A percentile compares a stretch with the other conserved stretches of the same genome.
These are phyloP conservation scores for Bimuria novae-zelandiae DNA, from an alignment of 2,329 filamentous ascomycete genomes.

Conservation along the genomic window DNA sequence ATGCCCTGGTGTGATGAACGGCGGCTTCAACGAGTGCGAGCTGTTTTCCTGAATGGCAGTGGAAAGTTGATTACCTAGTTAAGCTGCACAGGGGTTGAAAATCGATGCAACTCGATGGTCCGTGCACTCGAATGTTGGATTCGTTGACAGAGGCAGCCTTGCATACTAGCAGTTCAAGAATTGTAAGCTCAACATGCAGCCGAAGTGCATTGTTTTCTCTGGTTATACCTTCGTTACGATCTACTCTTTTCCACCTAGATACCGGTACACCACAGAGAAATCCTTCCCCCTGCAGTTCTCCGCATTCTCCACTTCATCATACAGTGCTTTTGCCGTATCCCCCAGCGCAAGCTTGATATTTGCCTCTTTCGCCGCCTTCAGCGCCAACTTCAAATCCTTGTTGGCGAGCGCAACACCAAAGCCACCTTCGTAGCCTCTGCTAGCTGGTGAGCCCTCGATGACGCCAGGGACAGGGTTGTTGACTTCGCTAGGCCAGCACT, in stretches of 20 bases:
- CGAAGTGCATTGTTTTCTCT: no score
- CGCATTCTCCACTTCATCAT: conserved; percentile 50
- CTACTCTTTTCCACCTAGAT: conserved; percentile 53
- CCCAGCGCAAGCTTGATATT: conserved; percentile 53
- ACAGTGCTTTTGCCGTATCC: conserved; percentile 51
- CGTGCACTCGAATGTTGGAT: no score
- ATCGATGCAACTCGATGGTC: no score
- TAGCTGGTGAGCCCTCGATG: conserved; percentile 73
- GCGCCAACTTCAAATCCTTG: conserved; percentile 56
- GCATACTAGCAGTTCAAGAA: no score
- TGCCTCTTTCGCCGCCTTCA: conserved; percentile 52
- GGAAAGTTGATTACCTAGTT: no score
- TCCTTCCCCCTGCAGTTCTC: conserved; percentile 54
- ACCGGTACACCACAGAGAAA: conserved; percentile 57
- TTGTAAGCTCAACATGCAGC: no score
- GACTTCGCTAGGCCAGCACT: conserved; percentile 92
- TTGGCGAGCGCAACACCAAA: conserved; percentile 57
- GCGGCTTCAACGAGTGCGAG: no score
- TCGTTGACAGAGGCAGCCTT: no score
- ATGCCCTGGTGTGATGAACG: no score
- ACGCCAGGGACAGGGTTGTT: conserved; percentile 95
- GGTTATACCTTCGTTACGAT: no score
- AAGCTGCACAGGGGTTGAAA: no score
- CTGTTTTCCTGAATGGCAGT: no score
- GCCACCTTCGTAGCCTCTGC: conserved; percentile 66